Evolutionary conservation across 768 basidiomycete species (phyloP), one percentile per base, ranked within the genome.

Genomic region (Podaxis mareebaensis): DNA sequence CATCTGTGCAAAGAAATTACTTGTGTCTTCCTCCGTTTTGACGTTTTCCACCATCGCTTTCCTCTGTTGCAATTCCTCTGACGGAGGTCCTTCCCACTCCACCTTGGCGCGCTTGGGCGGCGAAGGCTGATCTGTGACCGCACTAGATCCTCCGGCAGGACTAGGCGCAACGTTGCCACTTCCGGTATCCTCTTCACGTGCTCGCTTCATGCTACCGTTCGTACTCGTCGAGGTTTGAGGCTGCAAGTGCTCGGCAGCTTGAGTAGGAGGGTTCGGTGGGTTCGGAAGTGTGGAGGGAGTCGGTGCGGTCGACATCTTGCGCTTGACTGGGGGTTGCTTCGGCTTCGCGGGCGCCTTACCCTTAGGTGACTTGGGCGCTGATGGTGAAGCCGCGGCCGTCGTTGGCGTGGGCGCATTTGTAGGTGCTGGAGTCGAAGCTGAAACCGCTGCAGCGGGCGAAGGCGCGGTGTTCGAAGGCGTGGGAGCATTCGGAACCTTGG

Each of bases 31-130:
- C 44, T 87, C 86, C 0, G 85, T 85, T 79, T 88, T 85, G 69
- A 89, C 79, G 58, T 78, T 81, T 54, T 79, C 79, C 3, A 79
- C 71, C 20, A 68, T 74, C 57, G 80, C 80, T 4, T 72, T 72
- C 69, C 79, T 81, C 68, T 77, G 77, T 66, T 72, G 69, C 60
- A 85, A 69, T 26, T 77, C 79, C 48, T 88, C 85, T 65, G 77
- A 86, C 15, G 82, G 76, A 26, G 83, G 78, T 8, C 83, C 83
- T 53, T 90, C 88, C 86, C 87, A 91, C 59, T 92, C 89, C 22
- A 83, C 85, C 79, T 89, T 90, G 54, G 75, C 71, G 53, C 88
- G 85, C 76, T 92, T 92, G 13, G 91, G 88, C 5, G 90, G 87
- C 6, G 89, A 89, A 6, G 83, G 85, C 60, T 85, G 83, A 66